Evolutionary conservation across 257 asterid genomes (phyloP), one percentile per base, ranked within the genome.

Genomic region (Gentiana straminea): DNA sequence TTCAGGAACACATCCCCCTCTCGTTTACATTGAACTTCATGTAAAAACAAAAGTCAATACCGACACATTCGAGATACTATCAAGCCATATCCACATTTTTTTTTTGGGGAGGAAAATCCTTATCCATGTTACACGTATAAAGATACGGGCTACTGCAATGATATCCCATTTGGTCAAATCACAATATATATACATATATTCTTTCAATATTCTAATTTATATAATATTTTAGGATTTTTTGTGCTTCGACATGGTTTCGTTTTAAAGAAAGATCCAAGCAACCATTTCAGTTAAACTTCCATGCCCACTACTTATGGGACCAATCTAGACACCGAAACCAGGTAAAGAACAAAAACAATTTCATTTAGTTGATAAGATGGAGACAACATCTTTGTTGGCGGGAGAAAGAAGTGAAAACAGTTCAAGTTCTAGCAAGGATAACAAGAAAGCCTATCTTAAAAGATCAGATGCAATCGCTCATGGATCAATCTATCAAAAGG

Each of bases 401-500:
- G 67, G 78, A 49, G 78, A 73, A 41, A 72, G 66, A 15, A 72
- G 75, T 13, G 73, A 65, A 59, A 60, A 76, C 9, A 58, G 71
- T 52, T 50, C 71, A 8, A 57, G 44, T 55, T 10, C 60, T 2
- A 4, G 55, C 35, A 32, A 39, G 60, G 48, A 53, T 62, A 44
- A 67, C 49, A 50, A 74, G 49, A 15, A 71, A 52, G 73, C 63
- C 0, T 70, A 61, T 57, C 35, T 52, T n/a, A 58, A 72, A 38
- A 80, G 95, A 74, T 54, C 82, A 56, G 82, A 81, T 46, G 97
- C 95, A 41, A 81, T 89, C 67, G 95, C 86, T 59, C 35, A 83
- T 71, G 97, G 97, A 62, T 75, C 94, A 53, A 56, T 83, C 60
- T 84, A 86, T 71, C 79, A 89, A 58, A 89, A 75, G 47, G 97